Evolutionary conservation across 352 stramenopile species (phyloP).

Genomic region (Phytophthora capsici): DNA sequence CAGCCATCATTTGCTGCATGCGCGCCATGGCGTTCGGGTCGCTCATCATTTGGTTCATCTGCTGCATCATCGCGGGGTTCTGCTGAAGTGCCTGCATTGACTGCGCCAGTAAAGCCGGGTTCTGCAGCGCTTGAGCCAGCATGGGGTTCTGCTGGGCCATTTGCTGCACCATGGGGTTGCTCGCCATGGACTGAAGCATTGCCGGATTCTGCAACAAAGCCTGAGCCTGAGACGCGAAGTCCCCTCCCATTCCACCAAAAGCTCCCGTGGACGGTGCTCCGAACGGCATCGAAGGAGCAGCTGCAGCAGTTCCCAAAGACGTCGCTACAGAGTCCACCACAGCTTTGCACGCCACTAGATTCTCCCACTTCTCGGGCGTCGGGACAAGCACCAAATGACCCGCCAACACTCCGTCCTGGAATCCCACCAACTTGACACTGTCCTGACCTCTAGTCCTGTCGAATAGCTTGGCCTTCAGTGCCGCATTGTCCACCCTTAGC

Average conservation of each 20-base stretch:
- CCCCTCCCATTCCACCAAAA: slow-evolving; percentile 25
- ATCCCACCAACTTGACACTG: slow-evolving; percentile 71
- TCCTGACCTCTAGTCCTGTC: slow-evolving; percentile 62
- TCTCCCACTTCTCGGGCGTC: slow-evolving; percentile 78
- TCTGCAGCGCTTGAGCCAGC: slow-evolving; percentile 78
- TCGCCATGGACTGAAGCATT: slow-evolving; percentile 72
- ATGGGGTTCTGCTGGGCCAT: slow-evolving; percentile 82
- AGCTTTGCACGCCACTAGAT: slow-evolving; percentile 65
- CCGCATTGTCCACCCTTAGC: slow-evolving; percentile 71
- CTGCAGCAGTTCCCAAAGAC: slow-evolving; percentile 11
- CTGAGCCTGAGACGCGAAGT: slow-evolving; percentile 67
- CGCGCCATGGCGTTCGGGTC: slow-evolving; percentile 72
- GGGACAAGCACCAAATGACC: slow-evolving; percentile 74
- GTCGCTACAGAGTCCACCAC: slow-evolving; percentile 60
- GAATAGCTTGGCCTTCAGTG: slow-evolving; percentile 68
- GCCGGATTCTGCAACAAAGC: slow-evolving; percentile 79
- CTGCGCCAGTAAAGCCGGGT: slow-evolving; percentile 73
- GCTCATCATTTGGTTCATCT: slow-evolving; percentile 84
- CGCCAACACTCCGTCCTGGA: slow-evolving; percentile 71
- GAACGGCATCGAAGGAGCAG: slow-evolving; percentile 10
- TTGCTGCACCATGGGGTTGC: slow-evolving; percentile 80
- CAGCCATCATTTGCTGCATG: slow-evolving; percentile 77
- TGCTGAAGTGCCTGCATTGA: slow-evolving; percentile 74
- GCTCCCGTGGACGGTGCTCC: slow-evolving; percentile 25
- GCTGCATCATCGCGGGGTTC: slow-evolving; percentile 84